These are phyloP conservation scores for Graphium sp. DNA, from an alignment of 2,329 filamentous ascomycete genomes.

Conservation along the genomic window DNA sequence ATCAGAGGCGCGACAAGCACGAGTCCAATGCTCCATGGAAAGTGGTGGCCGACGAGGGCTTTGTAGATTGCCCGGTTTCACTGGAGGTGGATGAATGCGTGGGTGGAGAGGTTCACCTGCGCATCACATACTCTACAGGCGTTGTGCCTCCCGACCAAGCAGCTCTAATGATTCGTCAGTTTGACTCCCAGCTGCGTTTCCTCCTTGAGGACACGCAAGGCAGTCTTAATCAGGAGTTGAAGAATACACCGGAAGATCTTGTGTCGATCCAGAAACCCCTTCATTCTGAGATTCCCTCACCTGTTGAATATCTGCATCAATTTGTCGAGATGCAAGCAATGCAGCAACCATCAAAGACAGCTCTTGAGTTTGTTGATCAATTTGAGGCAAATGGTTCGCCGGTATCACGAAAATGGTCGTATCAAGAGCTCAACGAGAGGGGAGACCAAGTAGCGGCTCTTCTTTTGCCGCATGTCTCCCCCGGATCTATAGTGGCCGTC, in stretches of 20 bases:
- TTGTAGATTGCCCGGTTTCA: slow-evolving; percentile 64
- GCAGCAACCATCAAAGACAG: slow-evolving; percentile 38
- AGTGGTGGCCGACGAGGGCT: slow-evolving; percentile 46
- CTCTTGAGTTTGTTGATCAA: slow-evolving; percentile 57
- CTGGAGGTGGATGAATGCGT: slow-evolving; percentile 53
- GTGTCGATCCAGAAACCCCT: slow-evolving; percentile 52
- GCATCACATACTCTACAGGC: slow-evolving; percentile 48
- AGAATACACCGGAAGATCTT: slow-evolving; percentile 15
- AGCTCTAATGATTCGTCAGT: slow-evolving; percentile 47
- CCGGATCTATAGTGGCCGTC: slow-evolving; percentile 52
- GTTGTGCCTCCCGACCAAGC: slow-evolving; percentile 56
- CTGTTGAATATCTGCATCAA: slow-evolving; percentile 51
- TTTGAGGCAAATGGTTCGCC: slow-evolving; percentile 22
- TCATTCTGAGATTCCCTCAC: slow-evolving; percentile 35
- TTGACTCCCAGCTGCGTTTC: slow-evolving; percentile 48
- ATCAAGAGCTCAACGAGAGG: slow-evolving; percentile 49
- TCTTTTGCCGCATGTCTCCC: slow-evolving; percentile 28
- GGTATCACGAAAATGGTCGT: slow-evolving; percentile 43
- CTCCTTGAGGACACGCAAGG: slow-evolving; percentile 32
- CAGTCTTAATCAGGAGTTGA: slow-evolving; percentile 19
- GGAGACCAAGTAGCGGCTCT: slow-evolving; percentile 59
- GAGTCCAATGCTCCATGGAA: slow-evolving; percentile 30
- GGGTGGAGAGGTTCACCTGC: slow-evolving; percentile 34
- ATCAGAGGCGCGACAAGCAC: slow-evolving; percentile 41
- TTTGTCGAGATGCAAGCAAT: slow-evolving; percentile 53